phyloP scores from a whole-genome alignment of 2,329 filamentous ascomycete genomes.

The Cordyceps militaris region DNA sequence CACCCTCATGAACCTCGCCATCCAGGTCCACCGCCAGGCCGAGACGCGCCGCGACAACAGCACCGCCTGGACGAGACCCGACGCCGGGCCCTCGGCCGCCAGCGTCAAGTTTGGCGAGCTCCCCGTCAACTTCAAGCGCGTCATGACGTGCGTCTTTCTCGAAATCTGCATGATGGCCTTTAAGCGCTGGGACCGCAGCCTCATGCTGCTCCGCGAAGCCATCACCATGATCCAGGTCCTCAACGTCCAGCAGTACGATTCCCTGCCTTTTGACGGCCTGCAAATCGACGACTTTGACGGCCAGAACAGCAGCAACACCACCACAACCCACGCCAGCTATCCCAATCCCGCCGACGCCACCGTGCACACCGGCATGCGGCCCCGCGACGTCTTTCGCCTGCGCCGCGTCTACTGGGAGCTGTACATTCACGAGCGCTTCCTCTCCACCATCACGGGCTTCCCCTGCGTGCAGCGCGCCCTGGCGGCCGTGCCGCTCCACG shows the following conservation, averaged over 20 bases:
- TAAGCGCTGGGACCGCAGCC: conserved; percentile 40
- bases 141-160: conserved; percentile 46
- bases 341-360: not conserved
- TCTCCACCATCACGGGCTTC: conserved; percentile 44
- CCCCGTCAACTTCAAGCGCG: conserved; percentile 35
- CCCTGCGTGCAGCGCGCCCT: conserved; percentile 30
- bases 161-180: conserved; percentile 46
- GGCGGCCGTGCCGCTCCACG: conserved; percentile 23
- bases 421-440: conserved; percentile 50
- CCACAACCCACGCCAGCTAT: not conserved
- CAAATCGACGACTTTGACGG: not conserved
- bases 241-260: conserved; percentile 34
- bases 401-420: conserved; percentile 49
- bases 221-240: conserved; percentile 39
- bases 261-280: not conserved
- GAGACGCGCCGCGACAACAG: conserved; percentile 23
- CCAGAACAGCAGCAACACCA: not conserved
- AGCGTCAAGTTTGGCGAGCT: conserved; percentile 32
- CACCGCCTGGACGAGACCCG: conserved; percentile 1
- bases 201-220: conserved; percentile 43
- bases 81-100: conserved; percentile 19
- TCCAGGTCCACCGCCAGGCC: conserved; percentile 22
- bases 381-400: conserved; percentile 7
- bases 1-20: conserved; percentile 11
- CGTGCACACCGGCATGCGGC: not conserved